Evolutionary conservation across 2,329 filamentous ascomycete genomes (phyloP).

Genomic region (Trichophyton rubrum): DNA sequence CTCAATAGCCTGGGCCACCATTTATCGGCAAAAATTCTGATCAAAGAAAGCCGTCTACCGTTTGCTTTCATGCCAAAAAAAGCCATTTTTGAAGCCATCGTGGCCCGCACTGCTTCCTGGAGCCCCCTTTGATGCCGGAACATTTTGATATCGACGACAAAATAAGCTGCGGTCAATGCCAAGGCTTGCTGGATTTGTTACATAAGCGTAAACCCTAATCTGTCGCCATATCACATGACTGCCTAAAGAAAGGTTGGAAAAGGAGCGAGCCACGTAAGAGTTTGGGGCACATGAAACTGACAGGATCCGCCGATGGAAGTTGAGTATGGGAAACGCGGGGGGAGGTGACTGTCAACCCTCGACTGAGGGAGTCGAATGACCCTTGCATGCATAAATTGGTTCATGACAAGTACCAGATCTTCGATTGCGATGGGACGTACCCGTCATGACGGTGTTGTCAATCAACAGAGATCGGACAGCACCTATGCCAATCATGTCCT

Average conservation of each 20-base stretch:
- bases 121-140: too few species aligned
- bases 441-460: not conserved
- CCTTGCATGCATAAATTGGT: not conserved
- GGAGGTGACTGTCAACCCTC: not conserved
- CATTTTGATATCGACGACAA: not conserved
- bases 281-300: not conserved
- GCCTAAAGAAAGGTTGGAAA: not conserved
- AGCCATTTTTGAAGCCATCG: not conserved
- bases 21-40: not conserved
- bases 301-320: not conserved
- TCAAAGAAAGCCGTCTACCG: not conserved
- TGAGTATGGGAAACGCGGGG: not conserved
- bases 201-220: not conserved
- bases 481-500: not conserved
- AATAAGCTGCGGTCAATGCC: not conserved
- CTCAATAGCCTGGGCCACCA: not conserved
- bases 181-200: not conserved
- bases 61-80: not conserved
- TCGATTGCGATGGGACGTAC: not conserved
- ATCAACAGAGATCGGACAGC: not conserved
- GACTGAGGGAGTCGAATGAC: not conserved
- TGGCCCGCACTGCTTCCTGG: not conserved
- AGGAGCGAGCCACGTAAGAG: not conserved
- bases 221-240: not conserved
- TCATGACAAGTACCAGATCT: not conserved